Conservation (phyloP, 345 rosid species). For the Erucastrum elatum region DNA sequence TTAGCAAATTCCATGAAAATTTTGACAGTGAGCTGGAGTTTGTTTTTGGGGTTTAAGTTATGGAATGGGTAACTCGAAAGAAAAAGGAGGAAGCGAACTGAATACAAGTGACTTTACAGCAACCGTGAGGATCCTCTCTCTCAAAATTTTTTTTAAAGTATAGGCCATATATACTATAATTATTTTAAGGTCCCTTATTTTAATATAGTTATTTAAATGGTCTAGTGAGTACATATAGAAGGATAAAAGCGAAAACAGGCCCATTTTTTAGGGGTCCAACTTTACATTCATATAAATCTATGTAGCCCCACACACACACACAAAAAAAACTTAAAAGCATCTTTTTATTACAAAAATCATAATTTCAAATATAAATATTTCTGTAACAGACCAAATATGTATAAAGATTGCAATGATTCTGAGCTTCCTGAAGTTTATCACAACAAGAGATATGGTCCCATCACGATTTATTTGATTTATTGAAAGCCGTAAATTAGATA, state of each 20-base stretch:
- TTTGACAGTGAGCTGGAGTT: background rate
- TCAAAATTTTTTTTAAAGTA: background rate
- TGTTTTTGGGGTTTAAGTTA: background rate
- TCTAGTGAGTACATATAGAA: slow-evolving; percentile 17
- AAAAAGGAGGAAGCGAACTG: slow-evolving; percentile 11
- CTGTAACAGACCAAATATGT: background rate
- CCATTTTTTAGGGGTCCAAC: slow-evolving; percentile 35
- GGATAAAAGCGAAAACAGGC: slow-evolving; percentile 14
- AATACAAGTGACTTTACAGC: slow-evolving; percentile 40
- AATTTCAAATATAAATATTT: slow-evolving; percentile 12
- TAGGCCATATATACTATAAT: slow-evolving; percentile 6
- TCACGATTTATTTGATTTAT: slow-evolving; percentile 8
- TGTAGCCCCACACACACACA: slow-evolving; percentile 29
- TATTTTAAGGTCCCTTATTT: background rate
- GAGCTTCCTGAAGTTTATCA: slow-evolving; percentile 33
- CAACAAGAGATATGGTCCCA: slow-evolving; percentile 39
- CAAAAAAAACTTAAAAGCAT: slow-evolving; percentile 21
- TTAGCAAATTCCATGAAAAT: background rate
- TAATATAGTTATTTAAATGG: slow-evolving; percentile 1
- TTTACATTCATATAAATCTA: slow-evolving; percentile 28
- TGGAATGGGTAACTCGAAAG: slow-evolving; percentile 12
- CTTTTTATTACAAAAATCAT: slow-evolving; percentile 6
- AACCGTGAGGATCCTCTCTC: slow-evolving; percentile 29
- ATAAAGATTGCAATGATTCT: slow-evolving; percentile 30
- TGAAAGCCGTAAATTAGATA: slow-evolving; percentile 29